Evolutionary conservation across 129 eudicot genomes (phyloP), one percentile per base, ranked within the genome.

Genomic region (Glebionis coronaria): DNA sequence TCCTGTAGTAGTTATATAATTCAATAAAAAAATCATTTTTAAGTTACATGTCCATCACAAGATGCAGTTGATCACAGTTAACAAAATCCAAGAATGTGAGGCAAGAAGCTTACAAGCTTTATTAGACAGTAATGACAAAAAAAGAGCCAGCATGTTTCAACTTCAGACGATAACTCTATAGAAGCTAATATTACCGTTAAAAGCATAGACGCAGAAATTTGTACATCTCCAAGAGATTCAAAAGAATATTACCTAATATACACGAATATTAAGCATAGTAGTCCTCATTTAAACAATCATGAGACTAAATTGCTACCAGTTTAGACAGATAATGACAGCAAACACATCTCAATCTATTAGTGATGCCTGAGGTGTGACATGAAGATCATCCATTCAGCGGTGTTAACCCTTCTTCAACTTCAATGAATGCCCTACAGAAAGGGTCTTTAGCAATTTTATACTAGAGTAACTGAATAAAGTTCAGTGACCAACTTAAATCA

Each of bases 261-360:
- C 76, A 21, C 2, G 54, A 19, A 14, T 73, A 12, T 23, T 63
- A 44, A 44, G 31, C 65, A 44, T 44, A 14, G 52, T 15, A 9
- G 42, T 13, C 23, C 44, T 64, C 45, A 63, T 52, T 50, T 73
- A 64, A 15, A 63, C 57, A 73, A 55, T 31, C 56, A 53, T 16
- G 65, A 44, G 56, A 23, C 49, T 63, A 73, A 25, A 42, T 12
- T 4, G 10, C 14, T 63, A 54, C 29, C 47, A 10, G 3, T 20
- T 73, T 25, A 25, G 31, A 40, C 54, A 27, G 15, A 25, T 53
- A 73, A 53, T 25, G 60, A 25, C 28, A 63, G 53, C 70, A 63
- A 7, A 20, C 5, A 52, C 44, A 44, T 31, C 44, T 63, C 56
- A 72, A 72, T 31, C 29, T 51, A 29, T 62, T 73, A 9, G 47